phyloP scores from a whole-genome alignment of 805 yeast species.

The Pichia ethanolica region DNA sequence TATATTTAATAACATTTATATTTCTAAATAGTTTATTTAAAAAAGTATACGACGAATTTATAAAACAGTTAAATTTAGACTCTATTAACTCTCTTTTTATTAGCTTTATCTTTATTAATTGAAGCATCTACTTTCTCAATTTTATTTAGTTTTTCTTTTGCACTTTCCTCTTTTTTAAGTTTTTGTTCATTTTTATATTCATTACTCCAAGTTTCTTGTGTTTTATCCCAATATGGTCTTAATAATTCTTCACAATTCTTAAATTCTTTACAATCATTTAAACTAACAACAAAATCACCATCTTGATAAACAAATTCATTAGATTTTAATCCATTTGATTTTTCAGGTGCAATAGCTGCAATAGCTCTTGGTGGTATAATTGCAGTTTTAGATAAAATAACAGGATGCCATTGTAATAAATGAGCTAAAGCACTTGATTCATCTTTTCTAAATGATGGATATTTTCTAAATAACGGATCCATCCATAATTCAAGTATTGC shows the following conservation, averaged over 20 bases:
- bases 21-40: no score
- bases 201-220: neutral
- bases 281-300: conserved; percentile 63
- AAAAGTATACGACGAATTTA: no score
- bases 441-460: conserved; percentile 50
- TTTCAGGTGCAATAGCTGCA: neutral
- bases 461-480: conserved; percentile 63
- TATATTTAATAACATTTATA: no score
- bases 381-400: conserved; percentile 61
- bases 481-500: conserved; percentile 74
- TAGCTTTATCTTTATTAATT: no score
- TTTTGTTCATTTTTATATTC: neutral
- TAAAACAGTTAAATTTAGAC: no score
- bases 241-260: conserved; percentile 40
- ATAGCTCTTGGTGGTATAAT: conserved; percentile 42
- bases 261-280: conserved; percentile 48
- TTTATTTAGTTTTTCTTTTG: neutral
- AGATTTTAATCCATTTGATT: neutral
- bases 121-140: neutral
- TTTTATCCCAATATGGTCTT: neutral
- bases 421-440: conserved; percentile 76
- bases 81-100: no score
- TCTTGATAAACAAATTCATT: conserved; percentile 42
- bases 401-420: conserved; percentile 92
- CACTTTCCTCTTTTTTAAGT: neutral